Evolutionary conservation across 2,329 filamentous ascomycete species (phyloP), one percentile per base, ranked within the genome.

Genomic region (Fusarium virguliforme): DNA sequence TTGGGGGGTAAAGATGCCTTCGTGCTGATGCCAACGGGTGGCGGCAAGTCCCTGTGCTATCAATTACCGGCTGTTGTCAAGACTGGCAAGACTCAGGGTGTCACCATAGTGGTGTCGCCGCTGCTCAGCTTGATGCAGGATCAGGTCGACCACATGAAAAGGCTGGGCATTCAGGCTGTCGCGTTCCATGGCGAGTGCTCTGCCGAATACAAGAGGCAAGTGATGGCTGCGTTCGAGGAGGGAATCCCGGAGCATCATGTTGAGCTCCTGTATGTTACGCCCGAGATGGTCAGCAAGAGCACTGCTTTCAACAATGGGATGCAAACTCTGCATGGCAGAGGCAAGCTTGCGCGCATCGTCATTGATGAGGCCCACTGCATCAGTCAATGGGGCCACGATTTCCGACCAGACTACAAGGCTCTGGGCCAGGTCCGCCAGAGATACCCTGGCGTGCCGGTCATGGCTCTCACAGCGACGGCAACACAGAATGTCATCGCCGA

Each of bases 361-460:
- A 97, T 99, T 69, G 96, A 99, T 74, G 97, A 99, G 82, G 96
- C 96, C n/a, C 96, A 99, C 80, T 99, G 97, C 80, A 95, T 99
- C 28, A 98, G 96, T 80, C 95, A 99, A 84, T 99, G 96, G 96
- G 96, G 96, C 1, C 96, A 99, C 75, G 96, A 99, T 80, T 99
- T 99, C 79, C 90, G 97, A 51, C 95, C 95, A 1, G 95, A 98
- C 79, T 99, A 99, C 84, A 97, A 97, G 80, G 88, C 89, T 34
- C 85, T 99, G 4, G 94, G 95, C 30, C 87, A 90, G 65, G 84
- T 98, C 48, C 89, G 95, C 55, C 80, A 84, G 41, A 89, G 88
- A 58, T 95, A 95, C 74, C 90, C 91, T 1, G 88, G 89, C 2
- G 93, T 98, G 4, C 96, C 96, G 1, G 87, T 98, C 43, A 97